Evolutionary conservation across 1,284 basidiomycete genomes (phyloP).

Genomic region (Schizophyllum commune): DNA sequence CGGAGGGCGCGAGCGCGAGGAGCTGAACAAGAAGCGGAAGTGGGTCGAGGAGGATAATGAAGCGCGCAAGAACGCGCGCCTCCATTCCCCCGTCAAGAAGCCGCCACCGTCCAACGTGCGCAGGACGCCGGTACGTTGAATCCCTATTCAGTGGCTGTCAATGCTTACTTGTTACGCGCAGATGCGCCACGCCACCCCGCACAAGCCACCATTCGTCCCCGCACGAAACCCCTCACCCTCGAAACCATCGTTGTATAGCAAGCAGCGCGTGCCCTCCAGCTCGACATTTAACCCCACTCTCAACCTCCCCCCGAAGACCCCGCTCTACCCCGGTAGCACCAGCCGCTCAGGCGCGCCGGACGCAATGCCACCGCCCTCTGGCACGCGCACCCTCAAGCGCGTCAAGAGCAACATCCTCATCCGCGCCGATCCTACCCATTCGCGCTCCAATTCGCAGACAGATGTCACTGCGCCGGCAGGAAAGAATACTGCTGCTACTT

Average conservation of each 20-base stretch:
- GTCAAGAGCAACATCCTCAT: conserved; percentile 58
- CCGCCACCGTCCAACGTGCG: too few species aligned
- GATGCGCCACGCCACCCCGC: too few species aligned
- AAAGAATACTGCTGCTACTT: conserved; percentile 19
- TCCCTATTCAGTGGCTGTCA: too few species aligned
- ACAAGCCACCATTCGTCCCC: too few species aligned
- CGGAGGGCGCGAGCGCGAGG: not conserved
- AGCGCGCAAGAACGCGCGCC: not conserved
- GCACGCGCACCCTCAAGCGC: conserved; percentile 31
- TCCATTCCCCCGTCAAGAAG: too few species aligned
- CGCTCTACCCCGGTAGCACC: conserved; percentile 41
- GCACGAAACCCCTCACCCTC: conserved; percentile 28
- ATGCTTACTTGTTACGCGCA: too few species aligned
- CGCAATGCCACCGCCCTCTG: not conserved
- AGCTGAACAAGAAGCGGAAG: not conserved
- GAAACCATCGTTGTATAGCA: conserved; percentile 19
- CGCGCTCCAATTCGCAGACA: conserved; percentile 34
- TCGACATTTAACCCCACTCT: conserved; percentile 61
- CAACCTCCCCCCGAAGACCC: conserved; percentile 48
- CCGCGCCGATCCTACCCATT: conserved; percentile 44
- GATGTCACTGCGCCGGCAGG: conserved; percentile 42
- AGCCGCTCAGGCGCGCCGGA: conserved; percentile 8
- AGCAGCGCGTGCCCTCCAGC: conserved; percentile 49
- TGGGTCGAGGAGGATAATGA: not conserved
- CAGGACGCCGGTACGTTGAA: too few species aligned